Evolutionary conservation across 306 rosid species (phyloP).

Genomic region (Acacia crassicarpa): DNA sequence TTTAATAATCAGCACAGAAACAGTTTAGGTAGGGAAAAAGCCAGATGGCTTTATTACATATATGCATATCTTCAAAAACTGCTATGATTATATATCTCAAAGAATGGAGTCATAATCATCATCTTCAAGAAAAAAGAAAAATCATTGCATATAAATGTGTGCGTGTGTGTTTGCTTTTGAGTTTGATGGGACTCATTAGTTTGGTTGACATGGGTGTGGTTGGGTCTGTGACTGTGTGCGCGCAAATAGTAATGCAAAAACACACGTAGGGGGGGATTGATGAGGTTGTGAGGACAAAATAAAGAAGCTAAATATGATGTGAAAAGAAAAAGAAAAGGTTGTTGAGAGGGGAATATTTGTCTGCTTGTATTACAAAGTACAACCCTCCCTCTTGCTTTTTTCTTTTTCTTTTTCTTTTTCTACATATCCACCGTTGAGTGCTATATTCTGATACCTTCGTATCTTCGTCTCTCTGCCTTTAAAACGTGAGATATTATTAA

Average conservation of each 20-base stretch:
- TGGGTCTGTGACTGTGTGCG: background rate
- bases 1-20: slow-evolving; percentile 12
- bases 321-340: background rate
- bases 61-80: background rate
- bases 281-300: background rate
- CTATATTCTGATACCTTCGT: background rate
- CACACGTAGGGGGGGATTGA: background rate
- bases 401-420: background rate
- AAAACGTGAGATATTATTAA: background rate
- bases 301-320: background rate
- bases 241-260: background rate
- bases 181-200: background rate
- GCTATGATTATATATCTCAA: background rate
- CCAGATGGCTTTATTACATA: background rate
- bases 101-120: background rate
- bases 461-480: background rate
- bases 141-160: background rate
- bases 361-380: slow-evolving; percentile 1
- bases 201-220: background rate
- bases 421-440: background rate
- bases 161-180: background rate
- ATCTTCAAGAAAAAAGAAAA: slow-evolving; percentile 1
- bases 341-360: background rate
- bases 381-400: background rate
- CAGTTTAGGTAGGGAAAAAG: background rate